These are phyloP conservation scores for Ceratobasidium sp. DNA, from an alignment of 1,284 basidiomycete genomes.

Conservation along the genomic window DNA sequence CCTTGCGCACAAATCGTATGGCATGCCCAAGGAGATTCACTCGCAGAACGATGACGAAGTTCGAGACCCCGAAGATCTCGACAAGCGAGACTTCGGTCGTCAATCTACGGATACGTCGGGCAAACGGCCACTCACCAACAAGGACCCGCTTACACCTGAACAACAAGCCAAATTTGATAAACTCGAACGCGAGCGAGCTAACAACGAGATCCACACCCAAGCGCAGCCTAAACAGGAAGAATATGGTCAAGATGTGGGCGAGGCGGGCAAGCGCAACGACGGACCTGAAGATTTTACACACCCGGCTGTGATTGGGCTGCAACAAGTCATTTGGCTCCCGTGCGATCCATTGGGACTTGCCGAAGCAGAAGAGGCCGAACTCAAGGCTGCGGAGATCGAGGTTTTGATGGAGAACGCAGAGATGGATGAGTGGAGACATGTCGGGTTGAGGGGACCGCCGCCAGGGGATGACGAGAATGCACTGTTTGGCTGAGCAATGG, in stretches of 20 bases:
- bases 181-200: constrained; percentile 33
- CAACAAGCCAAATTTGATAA: constrained; percentile 41
- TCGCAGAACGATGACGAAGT: constrained; percentile 53
- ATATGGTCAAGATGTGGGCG: constrained; percentile 21
- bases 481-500: constrained; percentile 20
- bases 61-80: constrained; percentile 50
- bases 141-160: constrained; percentile 32
- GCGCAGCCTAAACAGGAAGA: neutral
- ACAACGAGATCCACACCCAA: constrained; percentile 40
- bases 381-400: constrained; percentile 69
- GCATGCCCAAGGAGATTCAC: constrained; percentile 56
- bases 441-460: constrained; percentile 63
- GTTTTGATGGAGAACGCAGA: constrained; percentile 68
- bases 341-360: constrained; percentile 74
- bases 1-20: constrained; percentile 72
- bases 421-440: constrained; percentile 77
- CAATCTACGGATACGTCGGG: constrained; percentile 18
- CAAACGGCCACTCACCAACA: constrained; percentile 26
- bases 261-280: constrained; percentile 48
- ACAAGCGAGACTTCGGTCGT: constrained; percentile 34
- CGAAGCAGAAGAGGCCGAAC: constrained; percentile 71
- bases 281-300: constrained; percentile 75
- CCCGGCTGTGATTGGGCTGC: constrained; percentile 79
- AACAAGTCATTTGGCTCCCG: constrained; percentile 86
- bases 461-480: constrained; percentile 50